Evolutionary conservation across 441 rosid species (phyloP), one percentile per base, ranked within the genome.

Genomic region (Jatropha multifida): DNA sequence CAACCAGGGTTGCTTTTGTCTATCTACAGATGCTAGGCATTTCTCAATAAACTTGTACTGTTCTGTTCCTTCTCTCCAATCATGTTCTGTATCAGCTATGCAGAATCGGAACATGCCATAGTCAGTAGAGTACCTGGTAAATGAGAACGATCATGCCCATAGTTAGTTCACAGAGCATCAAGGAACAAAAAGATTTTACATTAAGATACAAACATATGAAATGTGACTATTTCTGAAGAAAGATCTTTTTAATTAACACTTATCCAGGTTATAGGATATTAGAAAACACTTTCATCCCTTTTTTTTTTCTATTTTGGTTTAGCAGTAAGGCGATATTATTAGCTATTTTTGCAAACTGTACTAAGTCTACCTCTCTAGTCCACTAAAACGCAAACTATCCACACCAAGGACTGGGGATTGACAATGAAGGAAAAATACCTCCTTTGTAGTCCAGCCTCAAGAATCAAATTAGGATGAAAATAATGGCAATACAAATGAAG

Each of bases 71-170:
- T 90, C 92, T 78, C 95, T 88, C 97, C 98, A 92, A 72, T 92
- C 95, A 60, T 88, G 94, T 79, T 93, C 98, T 10, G 94, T 88
- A 75, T 93, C 95, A 51, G 91, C 94, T 61, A 93, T 79, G 71
- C 98, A 93, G 85, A 93, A 93, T 26, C 88, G 83, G 74, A 93
- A 93, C 97, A 93, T 93, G 67, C 98, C 98, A 40, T 90, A 93
- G 83, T 90, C 94, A 7, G 91, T 88, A 3, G 90, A 83, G 73
- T 93, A 93, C 94, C 94, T 90, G 75, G 75, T 49, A 48, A 72
- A 65, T 44, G 41, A 51, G 63, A 56, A 74, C 15, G 63, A 55
- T 55, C 6, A 32, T 37, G 38, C 13, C 55, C 74, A 56, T 18
- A 38, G 7, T 69, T 46, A 48, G 32, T 8, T 38, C 5, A 46